Base-by-base conservation (phyloP, 352 stramenopile species). In the Phytopythium aichiense region DNA sequence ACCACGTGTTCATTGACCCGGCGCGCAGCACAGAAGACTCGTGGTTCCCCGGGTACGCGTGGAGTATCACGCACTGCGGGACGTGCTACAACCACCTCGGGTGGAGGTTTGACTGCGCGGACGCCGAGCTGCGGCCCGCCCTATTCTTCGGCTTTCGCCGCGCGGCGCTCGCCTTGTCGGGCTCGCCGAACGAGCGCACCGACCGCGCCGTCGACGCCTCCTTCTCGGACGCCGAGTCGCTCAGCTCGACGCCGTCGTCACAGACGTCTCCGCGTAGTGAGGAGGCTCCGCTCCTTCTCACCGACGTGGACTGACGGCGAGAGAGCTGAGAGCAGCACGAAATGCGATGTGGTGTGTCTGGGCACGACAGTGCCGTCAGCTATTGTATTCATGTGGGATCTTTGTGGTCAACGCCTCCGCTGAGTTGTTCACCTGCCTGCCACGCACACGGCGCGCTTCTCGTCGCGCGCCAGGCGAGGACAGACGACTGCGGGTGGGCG, bases 11-110 rank as follows among this genome's bases (percentile, higher is more conserved):
- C 40, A 66, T 87, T 12, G 72, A 85, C 56, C 64, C 68, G n/a
- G 49, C 46, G 16, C 76, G 65, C 2, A 89, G 74, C 51, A 84
- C 76, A 0, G 55, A 90, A 38, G 84, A 92, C 61, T 88, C 79
- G 45, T 95, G 87, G 87, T 95, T 94, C 60, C 67, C 78, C 1
- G 82, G 83, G 5, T 95, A 91, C 61, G 62, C 81, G 30, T 95
- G 87, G 87, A 92, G 84, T 63, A 90, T 92, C 48, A 76, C 79
- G 59, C 73, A 91, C 63, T 95, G 87, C 54, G 69, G 71, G 52
- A 63, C 69, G 18, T 95, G 87, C 69, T 77, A 78, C 59, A 69
- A 66, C 12, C 86, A 94, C 61, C 71, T 95, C 18, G 87, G 87
- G 4, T 95, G 87, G 87, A 76, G 82, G 38, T 95, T 93, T 42